These are phyloP conservation scores for Agrocybe pediades DNA, from an alignment of 768 basidiomycete species.

Conservation along the genomic window DNA sequence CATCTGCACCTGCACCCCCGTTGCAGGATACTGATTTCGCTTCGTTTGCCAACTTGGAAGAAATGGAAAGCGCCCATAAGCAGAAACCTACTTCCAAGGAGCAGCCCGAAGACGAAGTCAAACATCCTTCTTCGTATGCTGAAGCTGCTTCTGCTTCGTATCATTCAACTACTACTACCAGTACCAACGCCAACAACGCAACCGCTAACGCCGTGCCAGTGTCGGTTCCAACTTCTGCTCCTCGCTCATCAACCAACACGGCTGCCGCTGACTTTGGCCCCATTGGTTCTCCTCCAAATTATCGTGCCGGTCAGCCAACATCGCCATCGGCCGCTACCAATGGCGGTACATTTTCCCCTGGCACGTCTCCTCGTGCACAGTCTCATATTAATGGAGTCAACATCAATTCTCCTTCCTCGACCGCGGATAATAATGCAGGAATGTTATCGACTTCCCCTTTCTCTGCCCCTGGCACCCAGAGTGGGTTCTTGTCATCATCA, in stretches of 20 bases:
- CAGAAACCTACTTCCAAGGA: conserved; percentile 12
- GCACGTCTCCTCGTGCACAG: conserved; percentile 54
- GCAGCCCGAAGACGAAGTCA: neutral
- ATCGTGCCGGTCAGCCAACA: conserved; percentile 26
- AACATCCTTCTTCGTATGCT: neutral
- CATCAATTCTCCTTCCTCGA: conserved; percentile 33
- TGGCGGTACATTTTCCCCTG: conserved; percentile 47
- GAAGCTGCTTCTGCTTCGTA: conserved; percentile 4
- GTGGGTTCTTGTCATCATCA: conserved; percentile 48
- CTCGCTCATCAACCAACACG: conserved; percentile 46
- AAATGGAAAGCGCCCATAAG: conserved; percentile 44
- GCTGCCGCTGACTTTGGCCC: conserved; percentile 70
- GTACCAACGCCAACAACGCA: conserved; percentile 15
- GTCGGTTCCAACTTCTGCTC: conserved; percentile 58
- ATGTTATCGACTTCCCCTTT: conserved; percentile 70
- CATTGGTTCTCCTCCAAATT: conserved; percentile 77
- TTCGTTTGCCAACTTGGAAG: conserved; percentile 67
- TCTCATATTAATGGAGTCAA: conserved; percentile 31
- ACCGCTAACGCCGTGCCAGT: conserved; percentile 37
- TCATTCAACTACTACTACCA: neutral
- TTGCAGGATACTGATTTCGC: conserved; percentile 77
- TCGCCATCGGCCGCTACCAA: conserved; percentile 40
- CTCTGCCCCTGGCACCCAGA: conserved; percentile 70
- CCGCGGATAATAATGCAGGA: conserved; percentile 24
- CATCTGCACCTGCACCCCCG: conserved; percentile 79